Percentiles rank a stretch among this genome's conserved stretches.
Evolutionary conservation across 139 green algal genomes (phyloP).

Genomic region (Haematococcus lacustris): DNA sequence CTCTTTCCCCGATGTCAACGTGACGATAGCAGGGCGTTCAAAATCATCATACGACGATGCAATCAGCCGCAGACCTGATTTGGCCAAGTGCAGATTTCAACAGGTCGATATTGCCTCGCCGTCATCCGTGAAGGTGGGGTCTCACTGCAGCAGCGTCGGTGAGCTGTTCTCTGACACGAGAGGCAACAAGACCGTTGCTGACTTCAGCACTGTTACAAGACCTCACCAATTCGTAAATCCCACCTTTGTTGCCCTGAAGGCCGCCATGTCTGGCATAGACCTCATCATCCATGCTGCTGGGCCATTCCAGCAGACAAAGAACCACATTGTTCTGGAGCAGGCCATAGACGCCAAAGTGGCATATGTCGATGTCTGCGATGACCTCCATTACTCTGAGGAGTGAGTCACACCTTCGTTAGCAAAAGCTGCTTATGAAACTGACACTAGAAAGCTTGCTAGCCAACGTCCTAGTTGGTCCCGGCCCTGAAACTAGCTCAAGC

Average conservation of each 20-base stretch:
- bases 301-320: conserved; percentile 83
- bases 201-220: not conserved
- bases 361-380: conserved; percentile 97
- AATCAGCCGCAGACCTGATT: conserved; percentile 42
- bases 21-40: conserved; percentile 50
- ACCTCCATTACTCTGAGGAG: conserved; percentile 63
- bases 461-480: not conserved
- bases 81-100: conserved; percentile 39
- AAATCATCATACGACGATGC: conserved; percentile 39
- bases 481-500: not conserved
- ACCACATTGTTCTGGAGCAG: conserved; percentile 68
- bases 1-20: conserved; percentile 32
- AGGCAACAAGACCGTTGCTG: not conserved
- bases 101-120: conserved; percentile 41
- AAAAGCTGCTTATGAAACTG: not conserved
- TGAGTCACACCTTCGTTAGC: conserved; percentile 10
- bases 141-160: not conserved
- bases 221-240: not conserved
- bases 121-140: conserved; percentile 34
- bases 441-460: not conserved
- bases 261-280: conserved; percentile 27
- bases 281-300: conserved; percentile 85
- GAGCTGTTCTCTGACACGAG: not conserved
- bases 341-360: conserved; percentile 58
- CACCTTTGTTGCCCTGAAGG: conserved; percentile 1